Percentiles rank a stretch among this genome's conserved stretches.
phyloP scores from a whole-genome alignment of 2,329 filamentous ascomycete genomes.

The Pyrenophora graminea region DNA sequence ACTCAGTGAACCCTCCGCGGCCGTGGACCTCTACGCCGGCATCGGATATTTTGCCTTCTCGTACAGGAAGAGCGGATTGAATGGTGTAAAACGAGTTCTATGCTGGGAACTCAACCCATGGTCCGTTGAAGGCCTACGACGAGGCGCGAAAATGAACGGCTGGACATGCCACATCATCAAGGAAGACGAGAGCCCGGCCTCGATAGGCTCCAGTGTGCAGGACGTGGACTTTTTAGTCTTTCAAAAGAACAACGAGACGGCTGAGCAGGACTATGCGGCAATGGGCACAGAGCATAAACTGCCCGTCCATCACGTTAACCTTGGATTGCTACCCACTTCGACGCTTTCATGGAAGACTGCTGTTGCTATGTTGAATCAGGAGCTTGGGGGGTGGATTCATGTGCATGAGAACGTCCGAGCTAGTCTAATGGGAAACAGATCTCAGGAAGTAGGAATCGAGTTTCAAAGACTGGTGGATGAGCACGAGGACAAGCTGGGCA shows the following conservation, averaged over 20 bases:
- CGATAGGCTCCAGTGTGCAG: neutral
- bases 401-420: slow-evolving; percentile 63
- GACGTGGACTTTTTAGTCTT: slow-evolving; percentile 45
- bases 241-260: slow-evolving; percentile 47
- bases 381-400: slow-evolving; percentile 60
- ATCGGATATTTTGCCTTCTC: slow-evolving; percentile 94
- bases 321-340: slow-evolving; percentile 61
- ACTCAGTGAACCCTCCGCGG: slow-evolving; percentile 32
- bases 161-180: slow-evolving; percentile 37
- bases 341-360: slow-evolving; percentile 55
- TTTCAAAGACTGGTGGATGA: slow-evolving; percentile 47
- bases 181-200: neutral
- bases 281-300: slow-evolving; percentile 16
- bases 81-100: slow-evolving; percentile 70
- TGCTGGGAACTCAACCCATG: slow-evolving; percentile 84
- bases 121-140: slow-evolving; percentile 52
- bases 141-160: slow-evolving; percentile 48
- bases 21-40: slow-evolving; percentile 83
- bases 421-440: slow-evolving; percentile 28
- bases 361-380: slow-evolving; percentile 52
- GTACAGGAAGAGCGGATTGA: slow-evolving; percentile 62
- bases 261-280: slow-evolving; percentile 15
- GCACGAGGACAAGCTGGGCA: slow-evolving; percentile 18
- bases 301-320: slow-evolving; percentile 61
- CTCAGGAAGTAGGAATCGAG: slow-evolving; percentile 46